phyloP scores from a whole-genome alignment of 805 yeast genomes.

The Spathaspora hagerdaliae region DNA sequence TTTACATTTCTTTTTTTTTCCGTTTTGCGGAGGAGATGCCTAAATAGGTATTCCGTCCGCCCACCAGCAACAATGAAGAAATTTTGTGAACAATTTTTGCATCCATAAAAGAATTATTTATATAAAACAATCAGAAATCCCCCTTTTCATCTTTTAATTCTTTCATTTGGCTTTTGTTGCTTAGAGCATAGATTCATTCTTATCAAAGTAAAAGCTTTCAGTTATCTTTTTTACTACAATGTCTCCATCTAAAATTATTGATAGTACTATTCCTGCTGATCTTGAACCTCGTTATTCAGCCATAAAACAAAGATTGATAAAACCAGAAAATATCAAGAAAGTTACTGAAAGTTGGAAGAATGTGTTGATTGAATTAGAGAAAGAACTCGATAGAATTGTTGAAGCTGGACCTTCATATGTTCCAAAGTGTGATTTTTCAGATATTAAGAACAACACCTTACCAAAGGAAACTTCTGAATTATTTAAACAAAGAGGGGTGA shows the following conservation, averaged over 20 bases:
- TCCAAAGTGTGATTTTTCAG: constrained; percentile 19
- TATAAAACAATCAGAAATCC: no score
- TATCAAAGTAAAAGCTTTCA: no score
- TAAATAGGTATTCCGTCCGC: no score
- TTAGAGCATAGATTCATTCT: no score
- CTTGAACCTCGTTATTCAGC: constrained; percentile 2
- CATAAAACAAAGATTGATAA: constrained; percentile 9
- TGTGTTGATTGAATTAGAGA: constrained; percentile 18
- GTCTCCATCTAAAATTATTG: constrained; percentile 2
- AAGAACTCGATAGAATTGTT: constrained; percentile 14
- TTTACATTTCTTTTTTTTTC: no score
- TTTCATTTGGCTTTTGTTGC: no score
- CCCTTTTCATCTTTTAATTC: no score
- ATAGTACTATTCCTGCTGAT: constrained; percentile 1
- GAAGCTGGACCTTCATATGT: constrained; percentile 16
- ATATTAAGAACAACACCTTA: constrained; percentile 10
- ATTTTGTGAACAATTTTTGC: no score
- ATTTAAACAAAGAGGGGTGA: constrained; percentile 13
- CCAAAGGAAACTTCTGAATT: constrained; percentile 6
- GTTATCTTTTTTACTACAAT: not conserved
- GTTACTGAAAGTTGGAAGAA: constrained; percentile 27
- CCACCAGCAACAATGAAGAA: no score
- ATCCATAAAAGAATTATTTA: no score
- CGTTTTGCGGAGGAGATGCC: no score
- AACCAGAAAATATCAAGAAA: constrained; percentile 19